Conservation (phyloP, 2,329 filamentous ascomycete genomes). For the Pseudogymnoascus sp. region DNA sequence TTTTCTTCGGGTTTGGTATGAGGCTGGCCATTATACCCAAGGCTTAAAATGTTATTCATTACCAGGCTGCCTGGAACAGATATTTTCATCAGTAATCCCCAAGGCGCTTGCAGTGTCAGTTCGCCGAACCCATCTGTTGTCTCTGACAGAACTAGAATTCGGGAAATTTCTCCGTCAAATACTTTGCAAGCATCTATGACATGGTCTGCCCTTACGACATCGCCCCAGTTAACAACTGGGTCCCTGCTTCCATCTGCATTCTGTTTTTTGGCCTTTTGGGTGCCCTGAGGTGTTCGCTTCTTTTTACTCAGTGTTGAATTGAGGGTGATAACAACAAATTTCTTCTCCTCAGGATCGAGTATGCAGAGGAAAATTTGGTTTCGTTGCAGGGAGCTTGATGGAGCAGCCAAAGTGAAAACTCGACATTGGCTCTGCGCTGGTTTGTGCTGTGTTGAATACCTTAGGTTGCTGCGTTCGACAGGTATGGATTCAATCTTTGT, state of each 20-base stretch:
- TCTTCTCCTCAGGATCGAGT: slow-evolving; percentile 58
- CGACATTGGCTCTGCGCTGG: slow-evolving; percentile 47
- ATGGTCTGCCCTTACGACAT: slow-evolving; percentile 43
- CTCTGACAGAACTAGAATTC: slow-evolving; percentile 62
- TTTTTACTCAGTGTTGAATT: slow-evolving; percentile 34
- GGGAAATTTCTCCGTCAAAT: slow-evolving; percentile 55
- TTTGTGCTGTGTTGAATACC: slow-evolving; percentile 47
- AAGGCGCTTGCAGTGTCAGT: slow-evolving; percentile 65
- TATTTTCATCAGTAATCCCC: slow-evolving; percentile 63
- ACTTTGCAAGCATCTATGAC: slow-evolving; percentile 67
- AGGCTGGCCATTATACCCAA: slow-evolving; percentile 42
- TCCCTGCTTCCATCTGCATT: slow-evolving; percentile 18
- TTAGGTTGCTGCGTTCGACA: slow-evolving; percentile 50
- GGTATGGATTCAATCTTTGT: slow-evolving; percentile 61
- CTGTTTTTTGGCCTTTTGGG: slow-evolving; percentile 10
- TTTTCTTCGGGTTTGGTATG: slow-evolving; percentile 44
- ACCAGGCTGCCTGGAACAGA: slow-evolving; percentile 49
- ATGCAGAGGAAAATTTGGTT: slow-evolving; percentile 58
- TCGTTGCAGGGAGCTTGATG: slow-evolving; percentile 44
- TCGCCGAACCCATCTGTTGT: slow-evolving; percentile 54
- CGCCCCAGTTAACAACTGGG: slow-evolving; percentile 20
- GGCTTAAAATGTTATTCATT: slow-evolving; percentile 48
- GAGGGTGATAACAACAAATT: slow-evolving; percentile 58
- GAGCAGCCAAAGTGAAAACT: slow-evolving; percentile 59
- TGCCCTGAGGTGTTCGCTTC: slow-evolving; percentile 5